phyloP scores from a whole-genome alignment of 2,329 filamentous ascomycete genomes.

The Colletotrichum costaricense region DNA sequence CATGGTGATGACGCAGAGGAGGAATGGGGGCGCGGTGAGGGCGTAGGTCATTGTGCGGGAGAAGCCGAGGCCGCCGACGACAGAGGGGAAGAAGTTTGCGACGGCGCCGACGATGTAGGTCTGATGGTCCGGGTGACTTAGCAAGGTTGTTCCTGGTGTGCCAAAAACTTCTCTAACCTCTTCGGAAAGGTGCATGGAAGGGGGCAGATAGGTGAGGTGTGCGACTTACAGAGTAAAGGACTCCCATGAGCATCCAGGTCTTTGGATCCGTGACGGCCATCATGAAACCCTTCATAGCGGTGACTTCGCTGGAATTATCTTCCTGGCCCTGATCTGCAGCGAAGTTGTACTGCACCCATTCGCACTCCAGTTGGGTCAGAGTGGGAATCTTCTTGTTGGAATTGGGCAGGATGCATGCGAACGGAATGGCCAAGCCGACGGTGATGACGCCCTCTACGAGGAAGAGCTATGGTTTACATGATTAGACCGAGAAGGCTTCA shows the following conservation, averaged over 20 bases:
- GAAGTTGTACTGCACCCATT: constrained; percentile 36
- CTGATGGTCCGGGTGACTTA: background rate
- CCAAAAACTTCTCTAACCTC: background rate
- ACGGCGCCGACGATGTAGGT: constrained; percentile 44
- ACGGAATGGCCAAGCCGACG: constrained; percentile 29
- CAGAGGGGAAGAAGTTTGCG: constrained; percentile 42
- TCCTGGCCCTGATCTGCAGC: constrained; percentile 31
- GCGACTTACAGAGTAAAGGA: constrained; percentile 41
- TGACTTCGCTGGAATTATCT: constrained; percentile 31
- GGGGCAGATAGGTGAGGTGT: background rate
- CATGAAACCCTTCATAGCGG: constrained; percentile 36
- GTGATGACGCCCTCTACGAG: constrained; percentile 35
- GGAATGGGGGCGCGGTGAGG: constrained; percentile 54
- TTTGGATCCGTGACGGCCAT: constrained; percentile 48
- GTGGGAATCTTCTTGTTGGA: constrained; percentile 35
- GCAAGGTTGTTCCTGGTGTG: too few relatives aligned
- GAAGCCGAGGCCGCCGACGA: constrained; percentile 40
- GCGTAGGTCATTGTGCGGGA: constrained; percentile 38
- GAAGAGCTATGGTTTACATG: constrained; percentile 7
- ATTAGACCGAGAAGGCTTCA: background rate
- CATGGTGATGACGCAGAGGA: constrained; percentile 55
- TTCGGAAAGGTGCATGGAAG: background rate
- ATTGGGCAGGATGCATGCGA: constrained; percentile 35
- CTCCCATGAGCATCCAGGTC: constrained; percentile 49
- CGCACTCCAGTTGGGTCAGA: constrained; percentile 31